phyloP scores from a whole-genome alignment of 306 rosid species.

The Cucurbita ficifolia region DNA sequence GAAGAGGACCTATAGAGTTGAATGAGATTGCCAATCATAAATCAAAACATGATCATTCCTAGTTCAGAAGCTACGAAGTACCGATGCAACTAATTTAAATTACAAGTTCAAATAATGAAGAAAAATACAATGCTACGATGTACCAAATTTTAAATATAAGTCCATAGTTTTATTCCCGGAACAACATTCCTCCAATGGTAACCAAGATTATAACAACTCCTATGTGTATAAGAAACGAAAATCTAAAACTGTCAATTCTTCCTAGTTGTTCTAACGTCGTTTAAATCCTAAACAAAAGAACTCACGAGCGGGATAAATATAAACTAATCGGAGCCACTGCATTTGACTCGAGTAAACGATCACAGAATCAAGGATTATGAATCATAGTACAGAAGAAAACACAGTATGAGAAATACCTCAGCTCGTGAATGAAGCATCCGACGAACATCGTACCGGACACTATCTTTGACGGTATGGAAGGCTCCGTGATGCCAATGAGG shows the following conservation, averaged over 20 bases:
- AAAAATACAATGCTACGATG: not conserved
- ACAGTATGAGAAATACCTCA: constrained; percentile 33
- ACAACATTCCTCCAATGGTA: not conserved
- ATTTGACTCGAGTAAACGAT: not conserved
- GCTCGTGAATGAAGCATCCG: constrained; percentile 96
- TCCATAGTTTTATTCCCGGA: not conserved
- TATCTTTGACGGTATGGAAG: constrained; percentile 75
- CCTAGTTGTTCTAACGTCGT: not conserved
- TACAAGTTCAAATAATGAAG: not conserved
- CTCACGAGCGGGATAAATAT: not conserved
- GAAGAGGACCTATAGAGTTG: not conserved
- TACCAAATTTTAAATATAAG: too few species aligned
- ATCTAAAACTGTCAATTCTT: not conserved
- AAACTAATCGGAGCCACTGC: not conserved
- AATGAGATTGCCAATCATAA: not conserved
- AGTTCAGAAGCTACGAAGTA: not conserved
- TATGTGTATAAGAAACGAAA: not conserved
- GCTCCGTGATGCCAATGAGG: constrained; percentile 97
- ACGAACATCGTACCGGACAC: constrained; percentile 70
- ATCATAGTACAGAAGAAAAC: not conserved
- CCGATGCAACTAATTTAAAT: not conserved
- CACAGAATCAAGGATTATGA: not conserved
- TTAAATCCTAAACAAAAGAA: not conserved
- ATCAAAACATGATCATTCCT: not conserved
- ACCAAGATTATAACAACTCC: not conserved